Conservation (phyloP, 169 alveolate species). For the Plasmodium blacklocki region DNA sequence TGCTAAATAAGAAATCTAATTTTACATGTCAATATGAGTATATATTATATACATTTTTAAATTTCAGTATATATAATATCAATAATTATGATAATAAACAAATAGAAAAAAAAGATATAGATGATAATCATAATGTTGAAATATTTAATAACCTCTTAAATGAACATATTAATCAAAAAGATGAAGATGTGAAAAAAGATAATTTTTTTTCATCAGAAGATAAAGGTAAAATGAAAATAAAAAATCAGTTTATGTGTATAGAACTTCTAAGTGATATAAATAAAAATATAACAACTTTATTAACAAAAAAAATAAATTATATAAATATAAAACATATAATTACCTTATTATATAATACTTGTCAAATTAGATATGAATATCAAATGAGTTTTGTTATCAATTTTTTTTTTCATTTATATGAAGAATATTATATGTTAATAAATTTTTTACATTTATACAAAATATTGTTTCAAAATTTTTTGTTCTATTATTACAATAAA, state of each 20-base stretch:
- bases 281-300: neutral
- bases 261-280: slow-evolving; percentile 15
- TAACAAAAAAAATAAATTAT: slow-evolving; percentile 34
- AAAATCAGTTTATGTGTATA: neutral
- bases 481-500: neutral
- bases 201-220: too few relatives aligned
- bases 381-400: slow-evolving; percentile 14
- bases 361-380: slow-evolving; percentile 16
- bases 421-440: slow-evolving; percentile 20
- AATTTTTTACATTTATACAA: slow-evolving; percentile 22
- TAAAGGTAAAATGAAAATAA: neutral
- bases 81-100: too few relatives aligned
- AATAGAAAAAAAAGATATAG: too few relatives aligned
- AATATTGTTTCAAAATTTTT: slow-evolving; percentile 11
- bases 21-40: too few relatives aligned
- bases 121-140: too few relatives aligned
- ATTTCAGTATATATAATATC: too few relatives aligned
- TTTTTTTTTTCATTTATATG: slow-evolving; percentile 27
- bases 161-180: neutral
- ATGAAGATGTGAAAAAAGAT: neutral
- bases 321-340: slow-evolving; percentile 29
- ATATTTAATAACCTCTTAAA: neutral
- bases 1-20: neutral
- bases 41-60: too few relatives aligned
- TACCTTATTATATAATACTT: slow-evolving; percentile 53